phyloP scores from a whole-genome alignment of 139 green algal species.

The Chlamydomonas urium region DNA sequence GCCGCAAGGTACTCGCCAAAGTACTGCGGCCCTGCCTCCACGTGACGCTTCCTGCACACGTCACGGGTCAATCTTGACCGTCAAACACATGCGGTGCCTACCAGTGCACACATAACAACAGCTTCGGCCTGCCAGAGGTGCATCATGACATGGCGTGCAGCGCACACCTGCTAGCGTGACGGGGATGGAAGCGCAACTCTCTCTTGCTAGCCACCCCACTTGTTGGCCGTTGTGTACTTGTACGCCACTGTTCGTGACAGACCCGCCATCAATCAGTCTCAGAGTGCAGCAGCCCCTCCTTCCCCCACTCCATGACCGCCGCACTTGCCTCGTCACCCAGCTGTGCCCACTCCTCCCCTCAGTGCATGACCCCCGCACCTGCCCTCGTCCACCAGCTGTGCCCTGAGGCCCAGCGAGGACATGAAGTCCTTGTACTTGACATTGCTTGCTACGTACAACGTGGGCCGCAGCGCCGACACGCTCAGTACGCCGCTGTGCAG shows the following conservation, averaged over 20 bases:
- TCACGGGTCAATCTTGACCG: too few species aligned
- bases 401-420: not conserved
- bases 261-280: too few species aligned
- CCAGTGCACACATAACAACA: too few species aligned
- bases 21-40: not conserved
- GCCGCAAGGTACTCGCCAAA: not conserved
- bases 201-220: too few species aligned
- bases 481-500: slow-evolving; percentile 6
- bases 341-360: not conserved
- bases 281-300: too few species aligned
- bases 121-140: too few species aligned
- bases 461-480: not conserved
- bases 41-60: not conserved
- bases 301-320: not conserved
- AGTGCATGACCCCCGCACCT: not conserved
- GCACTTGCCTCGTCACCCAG: not conserved
- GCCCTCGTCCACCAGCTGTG: not conserved
- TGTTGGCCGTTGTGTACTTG: too few species aligned
- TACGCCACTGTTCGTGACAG: too few species aligned
- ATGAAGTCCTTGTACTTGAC: not conserved
- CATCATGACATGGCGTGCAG: too few species aligned
- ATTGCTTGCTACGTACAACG: slow-evolving; percentile 4
- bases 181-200: too few species aligned
- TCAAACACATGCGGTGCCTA: too few species aligned
- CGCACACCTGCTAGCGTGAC: too few species aligned